A percentile compares a stretch with the other conserved stretches of the same genome.
These are phyloP conservation scores for Casuarina equisetifolia DNA, from an alignment of 306 rosid species.

Conservation along the genomic window DNA sequence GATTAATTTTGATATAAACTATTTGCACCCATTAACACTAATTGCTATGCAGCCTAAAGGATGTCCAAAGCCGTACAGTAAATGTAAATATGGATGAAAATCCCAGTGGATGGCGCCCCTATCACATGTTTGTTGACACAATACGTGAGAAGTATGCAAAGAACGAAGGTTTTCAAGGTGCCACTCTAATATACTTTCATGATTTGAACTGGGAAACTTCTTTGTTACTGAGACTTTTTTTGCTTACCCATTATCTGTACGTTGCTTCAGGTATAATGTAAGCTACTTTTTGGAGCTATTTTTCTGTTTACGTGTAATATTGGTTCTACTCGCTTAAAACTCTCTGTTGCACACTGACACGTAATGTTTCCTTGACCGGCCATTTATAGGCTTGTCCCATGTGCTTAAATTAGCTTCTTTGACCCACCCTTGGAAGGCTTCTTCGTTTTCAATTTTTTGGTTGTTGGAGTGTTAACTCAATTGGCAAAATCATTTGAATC, in stretches of 20 bases:
- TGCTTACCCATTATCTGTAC: neutral
- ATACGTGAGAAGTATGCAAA: conserved; percentile 76
- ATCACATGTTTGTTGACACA: conserved; percentile 57
- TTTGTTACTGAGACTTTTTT: neutral
- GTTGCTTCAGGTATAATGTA: neutral
- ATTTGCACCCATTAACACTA: conserved; percentile 24
- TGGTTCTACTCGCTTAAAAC: neutral
- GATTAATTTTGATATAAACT: conserved; percentile 16
- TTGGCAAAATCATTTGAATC: neutral
- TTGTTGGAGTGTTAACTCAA: neutral
- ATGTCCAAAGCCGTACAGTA: conserved; percentile 68
- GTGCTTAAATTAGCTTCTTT: neutral
- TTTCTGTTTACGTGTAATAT: neutral
- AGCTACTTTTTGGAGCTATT: conserved; percentile 1
- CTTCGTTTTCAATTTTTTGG: neutral
- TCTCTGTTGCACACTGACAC: neutral
- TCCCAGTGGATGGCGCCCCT: conserved; percentile 99
- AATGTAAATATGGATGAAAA: conserved; percentile 79
- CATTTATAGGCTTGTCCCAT: neutral
- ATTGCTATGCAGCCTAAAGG: conserved; percentile 54
- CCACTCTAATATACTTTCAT: neutral
- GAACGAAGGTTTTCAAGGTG: conserved; percentile 83
- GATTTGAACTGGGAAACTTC: neutral
- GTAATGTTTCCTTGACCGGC: neutral
- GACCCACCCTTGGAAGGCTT: neutral